Evolutionary conservation across 2,329 filamentous ascomycete genomes (phyloP).

Genomic region (Diaporthe batatas): DNA sequence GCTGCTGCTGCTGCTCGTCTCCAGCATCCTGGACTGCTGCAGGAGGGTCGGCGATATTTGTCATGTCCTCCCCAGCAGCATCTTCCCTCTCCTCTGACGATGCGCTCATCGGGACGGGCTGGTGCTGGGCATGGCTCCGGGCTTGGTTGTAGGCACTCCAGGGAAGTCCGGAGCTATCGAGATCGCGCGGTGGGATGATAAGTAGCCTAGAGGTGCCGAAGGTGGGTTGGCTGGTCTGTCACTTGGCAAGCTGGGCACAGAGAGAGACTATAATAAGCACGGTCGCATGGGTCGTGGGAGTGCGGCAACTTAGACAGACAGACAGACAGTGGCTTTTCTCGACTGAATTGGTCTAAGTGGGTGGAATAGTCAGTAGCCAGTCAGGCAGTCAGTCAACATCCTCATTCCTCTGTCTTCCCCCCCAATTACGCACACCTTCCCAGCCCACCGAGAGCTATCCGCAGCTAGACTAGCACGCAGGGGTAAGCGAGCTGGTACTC

Average conservation of each 20-base stretch:
- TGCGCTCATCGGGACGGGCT: constrained; percentile 75
- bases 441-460: constrained; percentile 33
- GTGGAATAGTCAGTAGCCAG: background rate
- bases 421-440: constrained; percentile 27
- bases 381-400: background rate
- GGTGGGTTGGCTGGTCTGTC: background rate
- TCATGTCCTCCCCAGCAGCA: constrained; percentile 63
- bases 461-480: constrained; percentile 15
- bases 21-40: constrained; percentile 55
- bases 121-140: constrained; percentile 48
- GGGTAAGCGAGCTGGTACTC: background rate
- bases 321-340: background rate
- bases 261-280: background rate
- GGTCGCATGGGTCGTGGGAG: constrained; percentile 3
- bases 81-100: constrained; percentile 72
- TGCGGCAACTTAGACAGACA: background rate
- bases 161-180: constrained; percentile 24
- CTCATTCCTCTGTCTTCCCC: constrained; percentile 9
- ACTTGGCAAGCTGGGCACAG: constrained; percentile 13
- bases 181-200: constrained; percentile 2
- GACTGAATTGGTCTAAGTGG: constrained; percentile 28
- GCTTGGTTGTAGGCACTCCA: background rate
- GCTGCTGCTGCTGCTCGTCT: constrained; percentile 52
- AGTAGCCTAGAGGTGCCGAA: background rate
- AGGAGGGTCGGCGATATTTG: constrained; percentile 62